Base-by-base conservation (phyloP, 2,329 filamentous ascomycete genomes). In the Arthrobotrys sphaeroides region DNA sequence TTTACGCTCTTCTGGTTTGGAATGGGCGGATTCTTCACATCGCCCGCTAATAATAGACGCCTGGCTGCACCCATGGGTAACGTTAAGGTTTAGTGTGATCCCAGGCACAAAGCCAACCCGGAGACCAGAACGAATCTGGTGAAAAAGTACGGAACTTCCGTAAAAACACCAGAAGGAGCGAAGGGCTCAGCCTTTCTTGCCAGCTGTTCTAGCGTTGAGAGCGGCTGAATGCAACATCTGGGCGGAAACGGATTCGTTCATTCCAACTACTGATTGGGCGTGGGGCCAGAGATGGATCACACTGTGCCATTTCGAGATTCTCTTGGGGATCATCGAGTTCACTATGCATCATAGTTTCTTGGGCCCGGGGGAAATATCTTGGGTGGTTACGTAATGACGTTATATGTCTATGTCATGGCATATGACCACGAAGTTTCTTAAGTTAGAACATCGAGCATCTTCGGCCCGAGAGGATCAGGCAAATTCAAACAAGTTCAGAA, bases 161-260 rank as follows among this genome's bases (percentile, higher is more conserved):
- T 40, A 57, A 59, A 57, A 36, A 16, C 42, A 70, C 12, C 36
- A 49, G 22, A 55, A 43, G 18, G 28, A 51, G 28, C 5, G 20
- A 18, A 51, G 22, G 26, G 53, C 38, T 20, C 33, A 59, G 62
- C 43, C 18, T n/a, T 55, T 18, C 10, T 20, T 55, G 18, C 31
- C 18, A 55, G 51, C 28, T 55, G 13, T 36, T 38, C 31, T 55
- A 38, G 51, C 18, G 31, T 22, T 38, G 45, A 26, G 51, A 62
- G 70, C 62, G 70, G 70, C 69, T 73, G 69, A 73, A 57, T 60
- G 59, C 59, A 73, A 72, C 57, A 38, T 47, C 64, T 68, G 38
- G 40, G 49, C 38, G 51, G 51, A 55, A 45, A 51, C 38, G 49
- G 42, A 40, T 36, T 38, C 40, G 20, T 51, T 36, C 66, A 62